Evolutionary conservation across 2,329 filamentous ascomycete species (phyloP), one percentile per base, ranked within the genome.

Genomic region (Amylocarpus encephaloides): DNA sequence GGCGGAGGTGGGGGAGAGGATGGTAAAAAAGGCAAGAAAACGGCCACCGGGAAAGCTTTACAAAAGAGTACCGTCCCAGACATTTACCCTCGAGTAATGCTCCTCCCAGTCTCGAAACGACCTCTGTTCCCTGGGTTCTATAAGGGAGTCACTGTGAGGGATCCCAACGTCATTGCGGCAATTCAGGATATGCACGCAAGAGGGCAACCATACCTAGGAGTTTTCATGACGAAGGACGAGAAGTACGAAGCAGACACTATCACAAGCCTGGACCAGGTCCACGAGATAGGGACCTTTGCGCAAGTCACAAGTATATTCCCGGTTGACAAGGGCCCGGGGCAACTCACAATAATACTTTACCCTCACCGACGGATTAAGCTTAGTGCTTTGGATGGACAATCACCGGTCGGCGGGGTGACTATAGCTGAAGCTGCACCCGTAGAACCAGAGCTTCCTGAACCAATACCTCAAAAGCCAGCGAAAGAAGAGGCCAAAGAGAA

Each of bases 51-150:
- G 53, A 83, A 82, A 63, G 83, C 86, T 19, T 75, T 97, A 35
- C 82, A 89, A 62, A 97, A 97, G 71, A 87, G 90, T 1, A 81
- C 85, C 2, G 86, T 97, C 12, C 93, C 93, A 12, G 93, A 98
- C 54, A 84, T 96, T 39, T 98, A 98, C 67, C 93, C 93, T 3
- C 93, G 97, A 67, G 91, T 98, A 49, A 88, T 98, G 78, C 92
- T 92, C 2, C 95, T 98, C 49, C 93, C 93, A 6, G 96, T 98
- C 62, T 87, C 89, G 26, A 90, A 94, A 68, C 80, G 93, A 47
- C 93, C 93, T 10, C 74, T 98, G 11, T 98, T 97, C 70, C 93
- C 93, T 1, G 93, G 93, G 1, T 98, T 97, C 70, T 98, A 98
- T 74, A 98, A 98, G 71, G 92, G 93, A 9, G 93, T 98, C 60